Base-by-base conservation (phyloP, 2,329 filamentous ascomycete genomes). In the Ceratocystis huliohia region DNA sequence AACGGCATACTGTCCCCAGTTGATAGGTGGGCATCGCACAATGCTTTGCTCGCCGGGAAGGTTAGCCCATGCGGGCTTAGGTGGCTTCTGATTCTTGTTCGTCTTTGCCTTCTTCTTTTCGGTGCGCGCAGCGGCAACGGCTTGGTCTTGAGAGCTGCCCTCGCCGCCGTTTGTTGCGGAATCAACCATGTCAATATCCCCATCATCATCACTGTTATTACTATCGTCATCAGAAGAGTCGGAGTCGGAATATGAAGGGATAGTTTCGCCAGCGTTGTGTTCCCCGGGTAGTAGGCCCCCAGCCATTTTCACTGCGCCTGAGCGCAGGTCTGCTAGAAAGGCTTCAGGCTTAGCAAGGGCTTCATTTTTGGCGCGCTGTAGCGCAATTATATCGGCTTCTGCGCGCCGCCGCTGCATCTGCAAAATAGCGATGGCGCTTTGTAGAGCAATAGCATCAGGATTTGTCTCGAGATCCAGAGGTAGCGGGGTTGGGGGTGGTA, bases 1-100 rank as follows among this genome's bases (percentile, higher is more conserved):
- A n/a, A 96, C 81, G 71, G 90, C 89, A 75, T 97, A 97, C 73
- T 96, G 92, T 13, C 86, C 84, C 93, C 93, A 97, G 78, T 96
- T 96, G 72, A 97, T 87, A 7, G 90, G 88, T 7, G 93, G 93
- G 77, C 87, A 91, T 50, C 92, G 86, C 30, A 95, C 87, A 0
- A 97, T 79, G 70, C 88, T 88, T 74, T 96, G 93, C 5, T 89
- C 85, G 15, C 82, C 82, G 0, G 92, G 92, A 15, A 96, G 82
- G 20, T 77, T 77, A 1, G 83, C 78, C 78, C 91, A 91, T 1
- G 77, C 70, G 41, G 64, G 66, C 59, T 69, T 71, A 25, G 71
- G 72, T 66, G 70, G 73, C 68, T 68, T 69, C 68, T 68, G 69
- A 37, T 67, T 68, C 28, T 22, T 69, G 67, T 69, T 68, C 8